Conservation (phyloP, 371 early-diverging fungal genomes). For the Mortierella sp. region DNA sequence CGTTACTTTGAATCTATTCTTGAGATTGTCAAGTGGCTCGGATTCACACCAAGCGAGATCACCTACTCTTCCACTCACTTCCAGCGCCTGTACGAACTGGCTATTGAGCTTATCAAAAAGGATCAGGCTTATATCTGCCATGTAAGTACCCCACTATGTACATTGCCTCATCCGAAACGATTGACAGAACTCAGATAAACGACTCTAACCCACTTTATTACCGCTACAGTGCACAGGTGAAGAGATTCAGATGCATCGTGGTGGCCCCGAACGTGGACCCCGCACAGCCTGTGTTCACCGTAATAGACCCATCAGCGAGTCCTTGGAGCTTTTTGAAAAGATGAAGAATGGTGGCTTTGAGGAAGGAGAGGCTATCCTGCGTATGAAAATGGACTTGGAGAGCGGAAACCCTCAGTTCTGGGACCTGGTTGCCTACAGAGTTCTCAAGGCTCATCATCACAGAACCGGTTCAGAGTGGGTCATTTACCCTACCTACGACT, state of each 20-base stretch:
- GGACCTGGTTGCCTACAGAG: slow-evolving; percentile 99
- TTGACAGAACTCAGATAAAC: not conserved
- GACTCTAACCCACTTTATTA: not conserved
- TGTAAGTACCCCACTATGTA: slow-evolving; percentile 26
- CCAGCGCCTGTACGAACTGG: slow-evolving; percentile 93
- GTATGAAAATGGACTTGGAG: slow-evolving; percentile 99
- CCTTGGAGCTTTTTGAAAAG: slow-evolving; percentile 93
- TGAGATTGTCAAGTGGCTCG: slow-evolving; percentile 98
- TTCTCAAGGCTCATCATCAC: slow-evolving; percentile 92
- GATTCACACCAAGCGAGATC: slow-evolving; percentile 94
- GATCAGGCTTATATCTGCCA: slow-evolving; percentile 99
- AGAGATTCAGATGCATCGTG: slow-evolving; percentile 93
- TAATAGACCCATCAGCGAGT: slow-evolving; percentile 94
- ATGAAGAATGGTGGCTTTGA: slow-evolving; percentile 98
- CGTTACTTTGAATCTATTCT: slow-evolving; percentile 96
- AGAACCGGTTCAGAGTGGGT: slow-evolving; percentile 96
- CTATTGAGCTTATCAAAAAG: slow-evolving; percentile 89
- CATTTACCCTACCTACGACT: slow-evolving; percentile 99
- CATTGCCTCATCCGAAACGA: not conserved
- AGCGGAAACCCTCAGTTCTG: slow-evolving; percentile 99
- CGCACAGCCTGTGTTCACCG: slow-evolving; percentile 95
- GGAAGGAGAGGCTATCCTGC: slow-evolving; percentile 93
- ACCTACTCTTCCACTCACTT: slow-evolving; percentile 99
- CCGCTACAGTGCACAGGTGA: slow-evolving; percentile 84
- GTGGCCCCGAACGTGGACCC: slow-evolving; percentile 90